Base-by-base conservation (phyloP, 148 eudicot genomes). In the Rhododendron mucronatum region DNA sequence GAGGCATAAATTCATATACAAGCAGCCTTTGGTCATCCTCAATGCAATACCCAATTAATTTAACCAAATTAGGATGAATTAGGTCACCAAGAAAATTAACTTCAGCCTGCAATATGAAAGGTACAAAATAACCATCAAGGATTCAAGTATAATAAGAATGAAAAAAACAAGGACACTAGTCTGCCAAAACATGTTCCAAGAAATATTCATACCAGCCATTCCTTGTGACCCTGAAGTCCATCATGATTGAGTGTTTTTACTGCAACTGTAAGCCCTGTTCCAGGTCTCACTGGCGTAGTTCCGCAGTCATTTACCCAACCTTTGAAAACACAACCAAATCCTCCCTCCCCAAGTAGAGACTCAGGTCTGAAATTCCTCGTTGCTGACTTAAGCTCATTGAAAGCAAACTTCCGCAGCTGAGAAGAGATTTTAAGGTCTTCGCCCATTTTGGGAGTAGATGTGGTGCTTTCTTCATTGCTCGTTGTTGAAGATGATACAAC, bases 211-310 rank as follows among this genome's bases (percentile, higher is more conserved):
- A 90, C 93, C 71, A 91, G 89, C 93, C 93, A 91, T 85, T 91
- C 93, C 83, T 86, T 89, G 50, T 91, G 93, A 73, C 93, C 93
- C 88, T 91, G 93, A 78, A 91, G 88, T 45, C 93, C 93, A 84
- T 91, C 91, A 48, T 91, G 90, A 85, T 91, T 91, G 35, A 91
- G 89, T 75, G 91, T 90, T 80, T 91, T 91, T 7, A 91, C 93
- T 33, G 93, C 92, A 86, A 91, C 92, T 20, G 91, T 85, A 74
- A 89, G 90, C 73, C 91, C 91, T 23, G 91, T 84, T 35, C 91
- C 91, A 39, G 92, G 84, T 85, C 87, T 89, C 26, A 91, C 92
- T 33, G 92, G 90, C 13, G 91, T 75, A 81, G 81, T 88, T 41
- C 91, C 92, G 47, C 74, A 85, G 83, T 90, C 90, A 47, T 87